Percentiles rank a stretch among this genome's conserved stretches.
These are phyloP conservation scores for Trichoderma guizhouense DNA, from an alignment of 2,329 filamentous ascomycete species.

Conservation along the genomic window DNA sequence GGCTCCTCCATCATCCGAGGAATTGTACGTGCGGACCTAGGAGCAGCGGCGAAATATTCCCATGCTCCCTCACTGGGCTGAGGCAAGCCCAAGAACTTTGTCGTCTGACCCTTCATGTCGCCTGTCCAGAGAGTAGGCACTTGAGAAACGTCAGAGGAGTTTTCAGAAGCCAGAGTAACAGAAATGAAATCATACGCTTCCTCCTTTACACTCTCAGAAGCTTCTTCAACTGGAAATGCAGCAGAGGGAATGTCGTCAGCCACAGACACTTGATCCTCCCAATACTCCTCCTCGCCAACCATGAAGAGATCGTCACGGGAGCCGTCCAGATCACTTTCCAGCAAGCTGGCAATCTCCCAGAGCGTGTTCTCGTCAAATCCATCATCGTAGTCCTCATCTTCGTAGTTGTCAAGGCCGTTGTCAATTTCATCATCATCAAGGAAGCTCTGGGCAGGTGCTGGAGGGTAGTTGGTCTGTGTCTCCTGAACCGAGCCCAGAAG, in stretches of 20 bases:
- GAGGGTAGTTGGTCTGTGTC: conserved; percentile 33
- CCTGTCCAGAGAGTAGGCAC: conserved; percentile 6
- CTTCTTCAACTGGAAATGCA: not conserved
- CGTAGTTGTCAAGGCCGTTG: conserved; percentile 27
- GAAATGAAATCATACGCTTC: conserved; percentile 7
- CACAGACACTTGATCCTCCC: not conserved
- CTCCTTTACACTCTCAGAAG: not conserved
- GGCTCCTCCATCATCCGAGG: conserved; percentile 15
- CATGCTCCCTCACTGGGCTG: conserved; percentile 37
- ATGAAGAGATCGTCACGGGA: conserved; percentile 51
- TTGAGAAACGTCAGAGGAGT: not conserved
- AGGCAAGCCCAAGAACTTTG: conserved; percentile 26
- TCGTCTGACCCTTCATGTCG: not conserved
- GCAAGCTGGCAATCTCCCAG: conserved; percentile 61
- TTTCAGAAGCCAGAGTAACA: not conserved
- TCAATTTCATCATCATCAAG: conserved; percentile 25
- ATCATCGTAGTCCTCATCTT: conserved; percentile 43
- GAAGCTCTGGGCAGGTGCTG: conserved; percentile 54
- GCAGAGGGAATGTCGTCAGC: not conserved
- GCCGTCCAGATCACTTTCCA: conserved; percentile 51
- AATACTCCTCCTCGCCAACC: conserved; percentile 22
- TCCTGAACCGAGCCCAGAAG: not conserved
- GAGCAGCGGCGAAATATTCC: conserved; percentile 29
- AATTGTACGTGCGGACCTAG: conserved; percentile 7
- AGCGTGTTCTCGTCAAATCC: conserved; percentile 60